Percentiles rank a stretch among this genome's conserved stretches.
phyloP scores from a whole-genome alignment of 1,284 basidiomycete genomes.

The Lentinula novae-zelandiae region DNA sequence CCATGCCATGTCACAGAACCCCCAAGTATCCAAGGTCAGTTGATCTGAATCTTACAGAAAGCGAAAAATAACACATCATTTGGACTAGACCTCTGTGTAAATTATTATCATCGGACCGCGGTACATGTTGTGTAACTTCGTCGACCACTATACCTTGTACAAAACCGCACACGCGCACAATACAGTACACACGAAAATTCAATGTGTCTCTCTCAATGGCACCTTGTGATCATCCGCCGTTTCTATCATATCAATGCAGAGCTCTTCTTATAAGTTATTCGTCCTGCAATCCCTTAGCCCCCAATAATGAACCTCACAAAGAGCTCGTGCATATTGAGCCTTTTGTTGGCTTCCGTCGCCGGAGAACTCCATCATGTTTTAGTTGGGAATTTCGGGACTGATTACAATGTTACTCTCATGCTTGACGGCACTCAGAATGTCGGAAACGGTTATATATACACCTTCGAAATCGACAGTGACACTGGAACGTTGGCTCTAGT shows the following conservation, averaged over 20 bases:
- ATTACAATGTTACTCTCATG: constrained; percentile 20
- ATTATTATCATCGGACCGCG: not conserved
- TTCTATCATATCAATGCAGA: not conserved
- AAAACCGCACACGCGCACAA: not conserved
- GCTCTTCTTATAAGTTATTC: not conserved
- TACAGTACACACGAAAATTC: not conserved
- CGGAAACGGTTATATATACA: constrained; percentile 17
- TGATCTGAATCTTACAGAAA: no score
- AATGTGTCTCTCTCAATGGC: not conserved
- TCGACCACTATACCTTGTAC: not conserved
- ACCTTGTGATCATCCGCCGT: not conserved
- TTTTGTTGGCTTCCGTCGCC: not conserved
- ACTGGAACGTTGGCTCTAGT: constrained; percentile 13
- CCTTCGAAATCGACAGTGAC: constrained; percentile 15
- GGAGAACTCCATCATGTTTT: constrained; percentile 4
- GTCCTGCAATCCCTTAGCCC: not conserved
- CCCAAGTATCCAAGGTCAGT: no score
- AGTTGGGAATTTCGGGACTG: constrained; percentile 6
- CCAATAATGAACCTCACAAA: not conserved
- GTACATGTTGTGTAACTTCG: not conserved
- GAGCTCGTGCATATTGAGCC: not conserved
- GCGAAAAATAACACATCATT: not conserved
- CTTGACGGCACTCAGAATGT: constrained; percentile 20
- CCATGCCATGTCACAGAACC: no score
- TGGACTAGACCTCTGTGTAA: not conserved